A percentile compares a stretch with the other conserved stretches of the same genome.
Evolutionary conservation across 176 grass and related monocot species (phyloP).

Genomic region (Oryza coarctata): DNA sequence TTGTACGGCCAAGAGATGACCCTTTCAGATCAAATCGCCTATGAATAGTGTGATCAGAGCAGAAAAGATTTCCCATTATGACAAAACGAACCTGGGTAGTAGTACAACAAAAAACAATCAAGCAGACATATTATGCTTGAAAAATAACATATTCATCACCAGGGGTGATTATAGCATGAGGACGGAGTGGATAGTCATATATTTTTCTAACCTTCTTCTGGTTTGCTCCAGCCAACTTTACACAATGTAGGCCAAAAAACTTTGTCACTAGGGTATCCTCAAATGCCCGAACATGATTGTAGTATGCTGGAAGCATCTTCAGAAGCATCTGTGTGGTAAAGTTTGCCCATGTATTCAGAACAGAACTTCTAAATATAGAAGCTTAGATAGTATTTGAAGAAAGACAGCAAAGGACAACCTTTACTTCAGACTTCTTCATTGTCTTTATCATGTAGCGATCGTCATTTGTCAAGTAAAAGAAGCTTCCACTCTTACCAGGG

Average conservation of each 20-base stretch:
- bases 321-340: slow-evolving; percentile 68
- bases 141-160: neutral
- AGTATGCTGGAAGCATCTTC: slow-evolving; percentile 89
- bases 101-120: slow-evolving; percentile 27
- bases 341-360: slow-evolving; percentile 19
- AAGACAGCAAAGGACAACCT: slow-evolving; percentile 44
- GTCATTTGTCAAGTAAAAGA: slow-evolving; percentile 91
- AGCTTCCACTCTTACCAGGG: slow-evolving; percentile 92
- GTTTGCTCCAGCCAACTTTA: slow-evolving; percentile 67
- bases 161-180: neutral
- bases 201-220: slow-evolving; percentile 79
- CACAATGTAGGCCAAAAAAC: slow-evolving; percentile 90
- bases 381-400: slow-evolving; percentile 18
- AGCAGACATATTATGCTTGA: slow-evolving; percentile 27
- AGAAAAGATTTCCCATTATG: slow-evolving; percentile 97
- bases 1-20: slow-evolving; percentile 80
- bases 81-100: slow-evolving; percentile 81
- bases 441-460: slow-evolving; percentile 94
- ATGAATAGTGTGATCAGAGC: slow-evolving; percentile 77
- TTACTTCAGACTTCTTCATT: slow-evolving; percentile 94
- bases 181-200: neutral
- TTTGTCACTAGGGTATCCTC: slow-evolving; percentile 86
- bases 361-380: neutral
- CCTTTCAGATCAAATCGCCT: slow-evolving; percentile 95
- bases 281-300: slow-evolving; percentile 71